Evolutionary conservation across 768 basidiomycete species (phyloP), one percentile per base, ranked within the genome.

Genomic region (Dioszegia aurantiaca): DNA sequence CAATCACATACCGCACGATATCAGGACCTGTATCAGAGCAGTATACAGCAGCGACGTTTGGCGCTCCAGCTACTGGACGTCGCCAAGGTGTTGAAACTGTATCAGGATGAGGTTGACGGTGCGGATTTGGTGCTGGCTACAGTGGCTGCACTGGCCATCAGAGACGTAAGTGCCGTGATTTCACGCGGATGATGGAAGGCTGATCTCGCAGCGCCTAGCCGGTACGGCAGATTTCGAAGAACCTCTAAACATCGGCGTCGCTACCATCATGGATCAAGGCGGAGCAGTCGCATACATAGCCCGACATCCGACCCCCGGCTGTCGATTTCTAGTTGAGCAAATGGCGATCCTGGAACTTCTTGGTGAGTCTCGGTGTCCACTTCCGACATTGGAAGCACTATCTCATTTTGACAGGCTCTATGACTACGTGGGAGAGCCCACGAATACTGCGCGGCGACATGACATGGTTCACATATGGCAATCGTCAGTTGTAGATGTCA

Each of bases 311-410:
- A 63, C 59, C 2, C 28, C 43, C 26, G 27, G 23, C 4, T 28
- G 64, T 9, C 46, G 62, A 10, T 69, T 69, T 31, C 45, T 69
- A 1, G 27, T 69, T 9, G 67, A 69, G 40, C 67, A 69, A 41
- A 59, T 64, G 59, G 58, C 60, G 0, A 59, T 53, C 45, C 43
- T 59, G 4, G 67, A 69, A 39, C 39, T 69, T 3, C 60, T 65
- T 11, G 61, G 67, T 68, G 40, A 39, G 67, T 44, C n/a, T n/a
- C n/a, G n/a, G n/a, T n/a, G n/a, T n/a, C n/a, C n/a, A n/a, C n/a
- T n/a, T n/a, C n/a, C n/a, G n/a, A n/a, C n/a, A n/a, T n/a, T n/a
- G n/a, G n/a, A n/a, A n/a, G n/a, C n/a, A n/a, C n/a, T n/a, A n/a
- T n/a, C n/a, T n/a, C n/a, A n/a, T n/a, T n/a, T n/a, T 33, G 6